Percentiles rank a stretch among this genome's conserved stretches.
These are phyloP conservation scores for Trichoderma erinaceum DNA, from an alignment of 495 filamentous ascomycete genomes.

Conservation along the genomic window DNA sequence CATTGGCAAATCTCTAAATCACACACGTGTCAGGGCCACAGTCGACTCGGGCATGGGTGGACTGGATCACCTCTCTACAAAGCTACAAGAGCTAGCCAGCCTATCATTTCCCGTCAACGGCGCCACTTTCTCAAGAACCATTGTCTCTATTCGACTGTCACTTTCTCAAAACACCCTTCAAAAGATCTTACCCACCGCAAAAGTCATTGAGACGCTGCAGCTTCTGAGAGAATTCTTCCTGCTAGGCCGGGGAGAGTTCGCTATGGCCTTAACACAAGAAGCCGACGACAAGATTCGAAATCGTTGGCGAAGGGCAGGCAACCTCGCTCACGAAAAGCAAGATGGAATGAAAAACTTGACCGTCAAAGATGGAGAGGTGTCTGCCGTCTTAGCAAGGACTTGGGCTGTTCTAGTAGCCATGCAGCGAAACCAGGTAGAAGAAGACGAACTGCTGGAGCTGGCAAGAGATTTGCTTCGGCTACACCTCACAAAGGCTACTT, in stretches of 20 bases:
- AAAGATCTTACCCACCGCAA: slow-evolving; percentile 66
- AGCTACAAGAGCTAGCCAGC: slow-evolving; percentile 65
- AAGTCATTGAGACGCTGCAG: slow-evolving; percentile 68
- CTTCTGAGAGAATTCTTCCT: slow-evolving; percentile 83
- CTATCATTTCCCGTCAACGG: slow-evolving; percentile 68
- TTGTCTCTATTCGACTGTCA: slow-evolving; percentile 70
- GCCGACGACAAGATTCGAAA: slow-evolving; percentile 66
- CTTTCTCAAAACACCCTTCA: slow-evolving; percentile 76
- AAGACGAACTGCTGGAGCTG: slow-evolving; percentile 71
- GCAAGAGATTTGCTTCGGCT: slow-evolving; percentile 71
- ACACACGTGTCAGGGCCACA: slow-evolving; percentile 53
- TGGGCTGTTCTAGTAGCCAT: slow-evolving; percentile 72
- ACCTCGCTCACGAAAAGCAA: slow-evolving; percentile 47
- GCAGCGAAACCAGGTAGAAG: slow-evolving; percentile 62
- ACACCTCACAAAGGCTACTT: slow-evolving; percentile 45
- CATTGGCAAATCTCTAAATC: slow-evolving; percentile 81
- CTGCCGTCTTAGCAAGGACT: slow-evolving; percentile 61
- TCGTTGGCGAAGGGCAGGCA: slow-evolving; percentile 49
- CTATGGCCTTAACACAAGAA: slow-evolving; percentile 74
- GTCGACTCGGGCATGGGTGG: slow-evolving; percentile 52
- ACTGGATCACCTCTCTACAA: slow-evolving; percentile 56
- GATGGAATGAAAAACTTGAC: slow-evolving; percentile 49
- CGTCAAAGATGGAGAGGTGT: slow-evolving; percentile 83
- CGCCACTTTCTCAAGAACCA: slow-evolving; percentile 59
- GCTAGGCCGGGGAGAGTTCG: slow-evolving; percentile 84